Evolutionary conservation across 805 yeast species (phyloP).

Genomic region (Spathaspora hagerdaliae): DNA sequence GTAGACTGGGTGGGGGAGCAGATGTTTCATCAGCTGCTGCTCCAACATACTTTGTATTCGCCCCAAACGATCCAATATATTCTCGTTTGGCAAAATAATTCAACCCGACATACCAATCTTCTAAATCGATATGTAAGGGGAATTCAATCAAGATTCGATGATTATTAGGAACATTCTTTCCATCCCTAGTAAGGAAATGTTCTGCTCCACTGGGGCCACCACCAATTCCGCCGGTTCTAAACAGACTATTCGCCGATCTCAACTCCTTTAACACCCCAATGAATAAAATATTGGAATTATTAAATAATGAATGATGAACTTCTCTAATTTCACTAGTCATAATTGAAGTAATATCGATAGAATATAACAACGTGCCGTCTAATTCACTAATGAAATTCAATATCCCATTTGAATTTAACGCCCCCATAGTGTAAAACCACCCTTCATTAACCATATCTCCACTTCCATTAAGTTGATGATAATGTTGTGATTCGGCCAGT

Average conservation of each 20-base stretch:
- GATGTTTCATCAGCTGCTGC: too few relatives aligned
- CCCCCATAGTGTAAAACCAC: conserved; percentile 75
- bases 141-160: conserved; percentile 54
- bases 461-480: not conserved
- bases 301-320: conserved; percentile 59
- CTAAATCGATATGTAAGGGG: conserved; percentile 64
- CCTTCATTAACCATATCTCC: conserved; percentile 38
- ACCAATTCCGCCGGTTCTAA: conserved; percentile 15
- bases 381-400: conserved; percentile 57
- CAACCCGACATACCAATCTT: conserved; percentile 73
- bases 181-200: conserved; percentile 29
- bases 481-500: not conserved
- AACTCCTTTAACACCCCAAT: conserved; percentile 55
- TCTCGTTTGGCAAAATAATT: conserved; percentile 61
- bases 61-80: conserved; percentile 34
- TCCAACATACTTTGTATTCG: conserved; percentile 1
- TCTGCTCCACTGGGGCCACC: too few relatives aligned
- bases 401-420: conserved; percentile 58
- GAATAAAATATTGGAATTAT: conserved; percentile 54
- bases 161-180: conserved; percentile 26
- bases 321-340: conserved; percentile 60
- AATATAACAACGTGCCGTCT: conserved; percentile 59
- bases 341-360: conserved; percentile 51
- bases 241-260: conserved; percentile 41
- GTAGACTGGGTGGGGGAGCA: conserved; percentile 9